phyloP scores from a whole-genome alignment of 345 rosid genomes.

The Hypericum androsaemum region DNA sequence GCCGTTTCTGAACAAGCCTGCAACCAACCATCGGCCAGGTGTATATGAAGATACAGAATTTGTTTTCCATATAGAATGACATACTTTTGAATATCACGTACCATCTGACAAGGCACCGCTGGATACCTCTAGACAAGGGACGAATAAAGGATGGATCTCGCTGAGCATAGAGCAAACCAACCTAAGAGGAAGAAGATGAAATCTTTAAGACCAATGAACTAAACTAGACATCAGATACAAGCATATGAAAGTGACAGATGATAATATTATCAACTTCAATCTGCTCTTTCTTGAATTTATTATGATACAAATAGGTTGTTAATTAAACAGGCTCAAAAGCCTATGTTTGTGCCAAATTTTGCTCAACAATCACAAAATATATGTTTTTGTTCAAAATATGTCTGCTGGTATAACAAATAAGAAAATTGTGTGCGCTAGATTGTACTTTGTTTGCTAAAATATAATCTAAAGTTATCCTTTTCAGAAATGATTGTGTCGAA shows the following conservation, averaged over 20 bases:
- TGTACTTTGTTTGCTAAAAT: too few relatives aligned
- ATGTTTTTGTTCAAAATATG: too few relatives aligned
- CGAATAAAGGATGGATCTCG: constrained; percentile 84
- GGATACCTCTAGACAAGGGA: constrained; percentile 70
- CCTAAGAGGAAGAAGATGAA: constrained; percentile 28
- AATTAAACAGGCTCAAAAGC: too few relatives aligned
- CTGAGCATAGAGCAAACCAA: constrained; percentile 81
- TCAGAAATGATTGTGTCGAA: too few relatives aligned
- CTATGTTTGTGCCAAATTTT: too few relatives aligned
- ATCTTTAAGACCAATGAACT: constrained; percentile 8
- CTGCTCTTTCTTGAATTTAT: too few relatives aligned
- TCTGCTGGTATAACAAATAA: not conserved
- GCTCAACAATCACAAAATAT: too few relatives aligned
- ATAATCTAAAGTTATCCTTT: too few relatives aligned
- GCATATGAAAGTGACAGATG: not conserved
- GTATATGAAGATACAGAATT: constrained; percentile 2
- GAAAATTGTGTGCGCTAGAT: not conserved
- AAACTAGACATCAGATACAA: not conserved
- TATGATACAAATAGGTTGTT: too few relatives aligned
- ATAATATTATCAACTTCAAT: too few relatives aligned
- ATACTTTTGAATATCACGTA: constrained; percentile 17
- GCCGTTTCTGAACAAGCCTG: constrained; percentile 76
- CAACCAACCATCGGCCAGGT: constrained; percentile 10
- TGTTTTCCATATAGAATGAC: not conserved
- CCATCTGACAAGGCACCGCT: constrained; percentile 95